A percentile compares a stretch with the other conserved stretches of the same genome.
Conservation (phyloP, 768 basidiomycete genomes). For the Phylloporus rhodoxanthus region DNA sequence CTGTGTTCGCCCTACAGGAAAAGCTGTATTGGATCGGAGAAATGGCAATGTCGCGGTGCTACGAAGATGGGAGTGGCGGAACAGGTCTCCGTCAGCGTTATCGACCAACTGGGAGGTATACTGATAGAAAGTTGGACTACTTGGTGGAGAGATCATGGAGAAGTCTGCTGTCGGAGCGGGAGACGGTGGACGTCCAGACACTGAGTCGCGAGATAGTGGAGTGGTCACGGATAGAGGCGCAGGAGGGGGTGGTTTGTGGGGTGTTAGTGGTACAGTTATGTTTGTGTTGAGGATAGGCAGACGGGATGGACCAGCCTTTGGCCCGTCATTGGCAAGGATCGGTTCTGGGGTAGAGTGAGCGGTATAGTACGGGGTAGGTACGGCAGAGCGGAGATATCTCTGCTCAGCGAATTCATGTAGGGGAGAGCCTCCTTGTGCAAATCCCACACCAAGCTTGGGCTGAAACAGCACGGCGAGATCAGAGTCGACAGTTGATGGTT, state of each 20-base stretch:
- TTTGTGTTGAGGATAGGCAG: slow-evolving; percentile 21
- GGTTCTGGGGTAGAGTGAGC: slow-evolving; percentile 30
- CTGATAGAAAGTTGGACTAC: slow-evolving; percentile 30
- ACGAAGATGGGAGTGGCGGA: slow-evolving; percentile 22
- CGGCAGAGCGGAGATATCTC: slow-evolving; percentile 16
- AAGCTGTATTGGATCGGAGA: slow-evolving; percentile 25
- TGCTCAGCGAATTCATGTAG: slow-evolving; percentile 11
- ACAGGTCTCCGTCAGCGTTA: slow-evolving; percentile 13
- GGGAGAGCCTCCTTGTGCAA: slow-evolving; percentile 6
- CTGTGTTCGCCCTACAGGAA: slow-evolving; percentile 18
- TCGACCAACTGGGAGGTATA: slow-evolving; percentile 25
- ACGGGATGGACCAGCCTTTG: slow-evolving; percentile 25
- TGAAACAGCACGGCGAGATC: slow-evolving; percentile 19
- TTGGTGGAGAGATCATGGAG: slow-evolving; percentile 42
- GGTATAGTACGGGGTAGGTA: slow-evolving; percentile 30
- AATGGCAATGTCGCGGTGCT: slow-evolving; percentile 27
- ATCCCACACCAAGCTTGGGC: slow-evolving; percentile 9
- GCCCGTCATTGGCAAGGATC: slow-evolving; percentile 9
- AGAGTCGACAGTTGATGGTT: slow-evolving; percentile 16
- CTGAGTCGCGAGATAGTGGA: slow-evolving; percentile 13
- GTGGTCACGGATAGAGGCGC: slow-evolving; percentile 23
- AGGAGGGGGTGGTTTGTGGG: slow-evolving; percentile 20
- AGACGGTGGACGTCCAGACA: slow-evolving; percentile 36
- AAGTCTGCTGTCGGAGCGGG: slow-evolving; percentile 43
- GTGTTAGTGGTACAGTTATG: slow-evolving; percentile 6